Conservation (phyloP, 1,284 basidiomycete species). For the Boletus nobilissimus region DNA sequence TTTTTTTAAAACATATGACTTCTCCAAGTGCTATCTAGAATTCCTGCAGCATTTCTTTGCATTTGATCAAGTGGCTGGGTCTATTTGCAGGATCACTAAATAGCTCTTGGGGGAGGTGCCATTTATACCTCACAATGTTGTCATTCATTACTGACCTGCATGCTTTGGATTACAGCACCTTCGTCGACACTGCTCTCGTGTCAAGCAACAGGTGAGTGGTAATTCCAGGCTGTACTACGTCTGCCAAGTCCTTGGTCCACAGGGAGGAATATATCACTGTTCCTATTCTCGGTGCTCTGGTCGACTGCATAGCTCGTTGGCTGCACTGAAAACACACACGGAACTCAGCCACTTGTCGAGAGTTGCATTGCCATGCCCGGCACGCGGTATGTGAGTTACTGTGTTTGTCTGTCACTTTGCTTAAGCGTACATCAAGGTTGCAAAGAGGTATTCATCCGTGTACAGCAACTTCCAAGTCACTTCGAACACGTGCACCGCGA, state of each 20-base stretch:
- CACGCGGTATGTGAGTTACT: constrained; percentile 32
- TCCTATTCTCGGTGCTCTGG: constrained; percentile 44
- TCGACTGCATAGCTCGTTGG: constrained; percentile 35
- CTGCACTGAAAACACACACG: constrained; percentile 38
- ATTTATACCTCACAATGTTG: neutral
- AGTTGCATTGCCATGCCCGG: constrained; percentile 39
- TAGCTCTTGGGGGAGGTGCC: constrained; percentile 24
- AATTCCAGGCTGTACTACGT: neutral
- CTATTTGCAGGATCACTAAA: constrained; percentile 35
- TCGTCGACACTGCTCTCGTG: constrained; percentile 39
- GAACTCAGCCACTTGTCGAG: constrained; percentile 47
- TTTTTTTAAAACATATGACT: neutral
- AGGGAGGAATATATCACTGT: constrained; percentile 46
- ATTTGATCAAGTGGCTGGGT: constrained; percentile 17
- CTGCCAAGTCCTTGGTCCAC: neutral
- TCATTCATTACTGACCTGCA: constrained; percentile 20
- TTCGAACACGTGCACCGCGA: constrained; percentile 37
- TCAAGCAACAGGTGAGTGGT: constrained; percentile 30
- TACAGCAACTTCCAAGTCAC: constrained; percentile 40
- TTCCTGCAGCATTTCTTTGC: constrained; percentile 27
- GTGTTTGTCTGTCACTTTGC: neutral
- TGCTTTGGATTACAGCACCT: constrained; percentile 37
- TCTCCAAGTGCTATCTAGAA: constrained; percentile 12
- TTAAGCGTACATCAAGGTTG: constrained; percentile 34
- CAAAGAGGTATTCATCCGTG: constrained; percentile 40